These are phyloP conservation scores for Plasmodiophora brassicae DNA, from an alignment of 208 protist species.

Conservation along the genomic window DNA sequence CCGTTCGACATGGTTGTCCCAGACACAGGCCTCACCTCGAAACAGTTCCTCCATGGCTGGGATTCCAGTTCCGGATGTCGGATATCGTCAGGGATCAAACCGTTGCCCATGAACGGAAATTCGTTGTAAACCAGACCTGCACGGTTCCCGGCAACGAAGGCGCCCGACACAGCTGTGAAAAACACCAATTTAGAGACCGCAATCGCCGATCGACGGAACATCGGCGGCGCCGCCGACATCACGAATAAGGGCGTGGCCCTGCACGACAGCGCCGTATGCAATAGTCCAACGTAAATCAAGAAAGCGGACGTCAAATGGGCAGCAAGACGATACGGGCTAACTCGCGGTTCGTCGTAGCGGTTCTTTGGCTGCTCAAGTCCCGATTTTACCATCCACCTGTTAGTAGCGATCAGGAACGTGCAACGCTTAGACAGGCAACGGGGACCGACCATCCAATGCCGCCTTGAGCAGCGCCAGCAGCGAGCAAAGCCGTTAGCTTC, in stretches of 20 bases:
- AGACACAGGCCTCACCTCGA: background rate
- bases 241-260: background rate
- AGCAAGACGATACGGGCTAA: slow-evolving; percentile 44
- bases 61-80: background rate
- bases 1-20: background rate
- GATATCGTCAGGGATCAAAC: background rate
- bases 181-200: background rate
- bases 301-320: slow-evolving; percentile 39
- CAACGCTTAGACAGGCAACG: background rate
- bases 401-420: too few species aligned
- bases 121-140: slow-evolving; percentile 26
- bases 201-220: background rate
- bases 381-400: slow-evolving; percentile 46
- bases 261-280: slow-evolving; percentile 11
- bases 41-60: background rate
- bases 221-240: background rate
- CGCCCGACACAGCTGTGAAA: slow-evolving; percentile 40
- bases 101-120: background rate
- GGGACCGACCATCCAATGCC: background rate
- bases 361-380: background rate
- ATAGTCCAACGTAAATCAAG: slow-evolving; percentile 9
- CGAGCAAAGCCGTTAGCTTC: background rate
- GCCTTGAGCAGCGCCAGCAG: slow-evolving; percentile 11
- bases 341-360: slow-evolving; percentile 20
- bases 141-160: slow-evolving; percentile 35